Evolutionary conservation across 192 early-diverging fungal genomes (phyloP).

Genomic region (Backusella parvicylindrica): DNA sequence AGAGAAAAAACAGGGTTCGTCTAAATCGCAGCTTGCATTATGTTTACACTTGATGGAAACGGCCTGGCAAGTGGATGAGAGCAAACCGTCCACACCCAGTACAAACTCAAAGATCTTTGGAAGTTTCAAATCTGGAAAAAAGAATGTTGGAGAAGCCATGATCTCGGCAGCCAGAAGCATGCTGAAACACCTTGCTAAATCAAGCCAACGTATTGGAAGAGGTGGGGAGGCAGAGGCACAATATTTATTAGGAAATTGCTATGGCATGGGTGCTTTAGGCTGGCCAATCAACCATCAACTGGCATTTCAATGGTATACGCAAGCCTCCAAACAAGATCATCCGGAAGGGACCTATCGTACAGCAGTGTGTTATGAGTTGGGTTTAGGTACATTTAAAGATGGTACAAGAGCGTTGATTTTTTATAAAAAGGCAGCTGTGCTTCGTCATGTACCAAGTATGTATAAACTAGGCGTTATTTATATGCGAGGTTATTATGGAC

Average conservation of each 20-base stretch:
- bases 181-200: constrained; percentile 76
- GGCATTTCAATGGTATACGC: constrained; percentile 89
- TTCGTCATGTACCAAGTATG: constrained; percentile 92
- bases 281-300: constrained; percentile 77
- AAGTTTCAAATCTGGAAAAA: constrained; percentile 1
- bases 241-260: constrained; percentile 87
- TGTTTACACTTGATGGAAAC: constrained; percentile 8
- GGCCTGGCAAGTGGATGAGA: background rate
- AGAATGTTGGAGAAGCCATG: constrained; percentile 67
- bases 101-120: background rate
- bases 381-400: constrained; percentile 87
- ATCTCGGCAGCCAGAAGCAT: constrained; percentile 78
- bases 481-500: constrained; percentile 77
- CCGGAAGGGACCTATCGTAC: constrained; percentile 87
- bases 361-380: constrained; percentile 92
- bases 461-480: constrained; percentile 93
- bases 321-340: constrained; percentile 89
- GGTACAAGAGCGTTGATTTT: constrained; percentile 78
- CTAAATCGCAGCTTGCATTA: background rate
- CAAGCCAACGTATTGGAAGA: constrained; percentile 58
- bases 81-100: background rate
- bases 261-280: constrained; percentile 81
- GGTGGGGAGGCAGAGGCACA: constrained; percentile 84
- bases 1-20: background rate
- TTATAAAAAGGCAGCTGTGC: constrained; percentile 83